Evolutionary conservation across 2,329 filamentous ascomycete species (phyloP).

Genomic region (Beauveria caledonica): DNA sequence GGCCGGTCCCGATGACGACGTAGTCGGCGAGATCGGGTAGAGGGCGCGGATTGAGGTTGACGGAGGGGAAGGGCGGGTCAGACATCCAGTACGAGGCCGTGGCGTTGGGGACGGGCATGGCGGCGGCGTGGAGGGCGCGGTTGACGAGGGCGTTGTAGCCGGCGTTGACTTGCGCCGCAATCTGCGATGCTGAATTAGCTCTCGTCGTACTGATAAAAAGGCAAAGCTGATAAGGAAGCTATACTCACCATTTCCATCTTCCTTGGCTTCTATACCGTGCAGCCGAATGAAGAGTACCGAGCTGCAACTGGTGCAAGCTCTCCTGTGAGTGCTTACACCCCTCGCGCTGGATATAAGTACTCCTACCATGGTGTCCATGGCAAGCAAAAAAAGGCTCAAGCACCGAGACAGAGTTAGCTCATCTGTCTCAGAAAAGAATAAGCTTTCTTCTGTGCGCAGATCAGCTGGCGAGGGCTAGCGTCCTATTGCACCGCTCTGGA

Average conservation of each 20-base stretch:
- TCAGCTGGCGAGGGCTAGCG: no score
- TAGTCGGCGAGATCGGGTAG: slow-evolving; percentile 36
- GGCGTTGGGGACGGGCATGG: slow-evolving; percentile 32
- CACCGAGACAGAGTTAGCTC: background rate
- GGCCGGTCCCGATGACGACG: slow-evolving; percentile 47
- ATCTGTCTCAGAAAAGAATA: background rate
- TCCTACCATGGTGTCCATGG: no score
- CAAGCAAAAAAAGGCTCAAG: background rate
- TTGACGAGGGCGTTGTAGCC: slow-evolving; percentile 20
- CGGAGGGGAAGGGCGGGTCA: slow-evolving; percentile 33
- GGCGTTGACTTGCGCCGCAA: background rate
- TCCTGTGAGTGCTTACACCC: background rate
- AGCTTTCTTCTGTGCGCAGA: background rate
- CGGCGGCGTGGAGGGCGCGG: slow-evolving; percentile 26
- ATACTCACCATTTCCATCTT: background rate
- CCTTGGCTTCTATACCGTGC: background rate
- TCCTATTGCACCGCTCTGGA: background rate
- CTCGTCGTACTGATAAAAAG: no score
- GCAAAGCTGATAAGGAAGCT: no score
- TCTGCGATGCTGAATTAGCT: background rate
- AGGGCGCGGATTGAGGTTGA: slow-evolving; percentile 25
- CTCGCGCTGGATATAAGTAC: background rate
- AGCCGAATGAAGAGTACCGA: background rate
- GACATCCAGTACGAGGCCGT: slow-evolving; percentile 39
- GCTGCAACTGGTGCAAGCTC: background rate